phyloP scores from a whole-genome alignment of 2,329 filamentous ascomycete species.

The Cadophora malorum region DNA sequence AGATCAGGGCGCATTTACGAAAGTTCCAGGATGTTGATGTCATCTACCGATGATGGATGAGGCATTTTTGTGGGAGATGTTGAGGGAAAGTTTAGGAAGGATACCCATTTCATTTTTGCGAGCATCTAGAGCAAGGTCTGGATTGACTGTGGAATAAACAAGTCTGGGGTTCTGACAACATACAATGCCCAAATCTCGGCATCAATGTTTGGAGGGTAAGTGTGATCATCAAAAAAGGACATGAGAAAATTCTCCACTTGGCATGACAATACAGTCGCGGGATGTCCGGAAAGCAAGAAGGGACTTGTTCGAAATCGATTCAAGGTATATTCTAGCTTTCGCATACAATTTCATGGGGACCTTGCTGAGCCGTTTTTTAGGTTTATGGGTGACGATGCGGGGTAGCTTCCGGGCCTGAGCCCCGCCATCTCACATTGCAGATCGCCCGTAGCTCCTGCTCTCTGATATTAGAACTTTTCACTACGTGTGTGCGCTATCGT shows the following conservation, averaged over 20 bases:
- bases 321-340: neutral
- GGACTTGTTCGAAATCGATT: neutral
- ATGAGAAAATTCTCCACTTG: neutral
- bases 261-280: neutral
- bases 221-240: neutral
- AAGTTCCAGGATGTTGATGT: constrained; percentile 54
- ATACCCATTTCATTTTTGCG: neutral
- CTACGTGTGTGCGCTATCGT: no score
- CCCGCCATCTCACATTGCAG: neutral
- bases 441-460: neutral
- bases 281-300: neutral
- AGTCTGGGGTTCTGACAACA: no score
- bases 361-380: neutral
- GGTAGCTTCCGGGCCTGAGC: neutral
- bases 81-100: neutral
- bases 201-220: neutral
- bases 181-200: neutral
- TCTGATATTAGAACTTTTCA: neutral
- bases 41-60: constrained; percentile 45
- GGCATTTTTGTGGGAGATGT: neutral
- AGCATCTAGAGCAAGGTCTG: neutral
- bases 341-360: neutral
- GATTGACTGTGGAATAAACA: no score
- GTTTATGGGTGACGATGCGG: neutral
- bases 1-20: constrained; percentile 73